A percentile compares a stretch with the other conserved stretches of the same genome.
These are phyloP conservation scores for Podaxis sp. DNA, from an alignment of 768 basidiomycete genomes.

Conservation along the genomic window DNA sequence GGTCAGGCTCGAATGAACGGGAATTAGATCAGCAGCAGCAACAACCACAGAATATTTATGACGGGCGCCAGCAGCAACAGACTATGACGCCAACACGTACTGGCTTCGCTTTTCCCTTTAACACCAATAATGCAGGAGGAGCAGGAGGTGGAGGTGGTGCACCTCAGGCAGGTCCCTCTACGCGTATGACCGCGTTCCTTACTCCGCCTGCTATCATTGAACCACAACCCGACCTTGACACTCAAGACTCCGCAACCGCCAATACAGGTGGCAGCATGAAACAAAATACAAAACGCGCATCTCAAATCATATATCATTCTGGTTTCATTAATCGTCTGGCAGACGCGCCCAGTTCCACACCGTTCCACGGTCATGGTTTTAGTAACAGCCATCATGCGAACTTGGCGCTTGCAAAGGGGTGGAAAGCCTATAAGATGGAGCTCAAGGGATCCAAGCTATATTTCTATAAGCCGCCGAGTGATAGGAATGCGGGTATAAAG, in stretches of 20 bases:
- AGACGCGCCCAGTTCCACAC: conserved; percentile 39
- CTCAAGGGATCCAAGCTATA: conserved; percentile 83
- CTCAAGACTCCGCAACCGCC: not conserved
- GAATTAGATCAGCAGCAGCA: conserved; percentile 5
- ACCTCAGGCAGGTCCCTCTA: not conserved
- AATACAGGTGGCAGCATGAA: not conserved
- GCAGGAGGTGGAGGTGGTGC: not conserved
- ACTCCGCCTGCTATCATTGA: conserved; percentile 52
- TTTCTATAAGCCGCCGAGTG: conserved; percentile 82
- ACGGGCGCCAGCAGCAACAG: conserved; percentile 4
- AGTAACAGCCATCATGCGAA: conserved; percentile 28
- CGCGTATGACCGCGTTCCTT: conserved; percentile 35
- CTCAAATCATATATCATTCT: conserved; percentile 75
- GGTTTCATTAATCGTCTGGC: conserved; percentile 78
- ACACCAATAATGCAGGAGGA: not conserved
- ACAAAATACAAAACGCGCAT: conserved; percentile 54
- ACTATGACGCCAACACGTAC: conserved; percentile 15
- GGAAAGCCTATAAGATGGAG: conserved; percentile 87
- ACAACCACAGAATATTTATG: not conserved
- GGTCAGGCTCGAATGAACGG: conserved; percentile 32
- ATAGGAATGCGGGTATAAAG: conserved; percentile 62
- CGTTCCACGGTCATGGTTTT: conserved; percentile 22
- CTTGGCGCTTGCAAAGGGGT: conserved; percentile 56
- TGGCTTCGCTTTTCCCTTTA: conserved; percentile 2
- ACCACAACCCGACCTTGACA: conserved; percentile 23